Evolutionary conservation across 805 yeast genomes (phyloP), one percentile per base, ranked within the genome.

Genomic region (Starmerella floricola): DNA sequence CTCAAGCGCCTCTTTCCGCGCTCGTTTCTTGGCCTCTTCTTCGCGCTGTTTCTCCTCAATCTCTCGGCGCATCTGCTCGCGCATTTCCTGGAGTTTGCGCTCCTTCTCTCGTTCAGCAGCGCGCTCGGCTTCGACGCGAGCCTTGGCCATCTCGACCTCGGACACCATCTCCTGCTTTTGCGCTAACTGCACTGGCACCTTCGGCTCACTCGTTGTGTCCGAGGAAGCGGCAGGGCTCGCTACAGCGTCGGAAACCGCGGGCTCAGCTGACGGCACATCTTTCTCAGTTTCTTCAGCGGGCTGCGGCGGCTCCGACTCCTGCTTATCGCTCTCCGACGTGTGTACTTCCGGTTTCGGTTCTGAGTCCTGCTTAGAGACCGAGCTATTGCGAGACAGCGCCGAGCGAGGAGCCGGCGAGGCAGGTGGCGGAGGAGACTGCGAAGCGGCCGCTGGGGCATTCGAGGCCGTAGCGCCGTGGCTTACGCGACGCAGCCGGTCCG

Each of bases 331-430:
- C 19, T 20, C 36, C 12, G 24, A 36, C 36, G 30, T 27, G 24
- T 32, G 28, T 28, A 28, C 29, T 12, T n/a, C 31, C 19, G 28
- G 8, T 18, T 40, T 36, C 12, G 32, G 20, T 33, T 32, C 34
- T 29, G 31, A 91, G 63, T 91, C 97, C 34, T 74, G 70, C 59
- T 79, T 88, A 37, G 85, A 67, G 31, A 8, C 31, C 15, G 17
- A 13, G 17, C 8, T n/a, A 6, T 29, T 16, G 17, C 13, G 17
- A n/a, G 17, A n/a, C 11, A 8, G 8, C n/a, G n/a, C n/a, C n/a
- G n/a, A n/a, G n/a, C n/a, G n/a, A n/a, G n/a, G n/a, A n/a, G n/a
- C n/a, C n/a, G n/a, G n/a, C n/a, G n/a, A n/a, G n/a, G n/a, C n/a
- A n/a, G n/a, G n/a, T n/a, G n/a, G n/a, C n/a, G n/a, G n/a, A n/a